Evolutionary conservation across 805 yeast species (phyloP), one percentile per base, ranked within the genome.

Genomic region (Yarrowia sp.): DNA sequence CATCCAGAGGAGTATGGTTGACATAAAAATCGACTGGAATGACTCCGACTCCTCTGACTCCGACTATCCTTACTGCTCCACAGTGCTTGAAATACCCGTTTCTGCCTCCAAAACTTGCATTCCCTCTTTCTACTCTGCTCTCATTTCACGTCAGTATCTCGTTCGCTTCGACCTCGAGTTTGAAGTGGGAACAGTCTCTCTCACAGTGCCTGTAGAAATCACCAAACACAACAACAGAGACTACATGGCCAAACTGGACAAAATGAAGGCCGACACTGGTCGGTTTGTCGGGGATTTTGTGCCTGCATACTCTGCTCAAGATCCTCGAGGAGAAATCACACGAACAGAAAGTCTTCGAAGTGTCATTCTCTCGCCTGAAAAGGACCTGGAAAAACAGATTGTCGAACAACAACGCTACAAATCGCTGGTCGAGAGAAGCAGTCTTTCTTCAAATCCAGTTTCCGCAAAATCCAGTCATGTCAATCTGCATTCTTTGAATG

Each of bases 211-310:
- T 7, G 58, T 51, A 14, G 58, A 51, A 15, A 51, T 51, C 33
- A 51, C 58, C 18, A 51, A 51, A 14, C 58, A 51, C 43, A 51
- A 51, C n/a, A 51, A 51, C 58, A 51, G 58, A 36, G 58, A 51
- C 43, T 51, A 51, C 33, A 51, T 51, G 58, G 11, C 11, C 35
- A 51, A 51, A 9, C 58, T 51, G 6, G 58, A 51, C 41, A 51
- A 5, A 31, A 51, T 51, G 58, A 51, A 51, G 43, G 58, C 58
- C 10, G 43, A 36, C 8, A 51, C 58, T 1, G 58, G 58, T 8
- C 42, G 58, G 11, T 51, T 51, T 38, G 58, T 51, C 3, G 58
- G 58, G 14, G 58, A 51, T 10, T 51, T 51, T 22, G 58, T 51
- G 58, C 58, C 58, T 22, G 43, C 58, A 36, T 51, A 51, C 38